These are phyloP conservation scores for Citrus cavaleriei DNA, from an alignment of 345 rosid genomes.

Conservation along the genomic window DNA sequence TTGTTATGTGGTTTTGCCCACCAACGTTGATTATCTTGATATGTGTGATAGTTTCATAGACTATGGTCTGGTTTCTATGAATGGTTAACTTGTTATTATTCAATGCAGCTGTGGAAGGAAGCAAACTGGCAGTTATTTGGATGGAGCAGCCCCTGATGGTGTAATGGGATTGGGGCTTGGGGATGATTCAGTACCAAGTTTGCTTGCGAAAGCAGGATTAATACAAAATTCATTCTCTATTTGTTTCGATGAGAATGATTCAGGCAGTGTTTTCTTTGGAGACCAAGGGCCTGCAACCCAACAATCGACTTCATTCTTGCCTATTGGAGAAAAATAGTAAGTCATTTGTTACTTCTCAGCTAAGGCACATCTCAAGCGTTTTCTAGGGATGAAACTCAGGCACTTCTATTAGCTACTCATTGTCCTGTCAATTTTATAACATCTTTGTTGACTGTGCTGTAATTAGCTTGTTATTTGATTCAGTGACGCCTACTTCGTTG, in stretches of 20 bases:
- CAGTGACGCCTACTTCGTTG: conserved; percentile 25
- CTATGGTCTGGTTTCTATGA: background rate
- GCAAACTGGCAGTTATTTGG: conserved; percentile 12
- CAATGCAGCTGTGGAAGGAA: conserved; percentile 10
- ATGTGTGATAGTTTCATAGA: background rate
- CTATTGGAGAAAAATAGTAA: conserved; percentile 22
- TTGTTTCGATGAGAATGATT: conserved; percentile 25
- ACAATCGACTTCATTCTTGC: conserved; percentile 22
- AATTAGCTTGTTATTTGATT: background rate
- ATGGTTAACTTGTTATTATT: background rate
- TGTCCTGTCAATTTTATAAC: background rate
- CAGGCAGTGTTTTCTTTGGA: conserved; percentile 26
- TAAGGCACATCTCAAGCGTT: background rate
- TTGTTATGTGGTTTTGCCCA: background rate
- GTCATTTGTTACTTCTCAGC: conserved; percentile 6
- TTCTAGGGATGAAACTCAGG: background rate
- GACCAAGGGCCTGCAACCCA: conserved; percentile 23
- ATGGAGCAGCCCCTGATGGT: conserved; percentile 20
- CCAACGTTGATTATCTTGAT: background rate
- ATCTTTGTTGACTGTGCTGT: background rate
- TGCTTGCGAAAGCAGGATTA: conserved; percentile 10
- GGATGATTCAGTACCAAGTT: conserved; percentile 9
- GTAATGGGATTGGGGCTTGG: conserved; percentile 14
- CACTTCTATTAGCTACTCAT: background rate
- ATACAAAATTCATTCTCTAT: conserved; percentile 23